Conservation (phyloP, 352 stramenopile genomes). For the Aphanomyces invadans region DNA sequence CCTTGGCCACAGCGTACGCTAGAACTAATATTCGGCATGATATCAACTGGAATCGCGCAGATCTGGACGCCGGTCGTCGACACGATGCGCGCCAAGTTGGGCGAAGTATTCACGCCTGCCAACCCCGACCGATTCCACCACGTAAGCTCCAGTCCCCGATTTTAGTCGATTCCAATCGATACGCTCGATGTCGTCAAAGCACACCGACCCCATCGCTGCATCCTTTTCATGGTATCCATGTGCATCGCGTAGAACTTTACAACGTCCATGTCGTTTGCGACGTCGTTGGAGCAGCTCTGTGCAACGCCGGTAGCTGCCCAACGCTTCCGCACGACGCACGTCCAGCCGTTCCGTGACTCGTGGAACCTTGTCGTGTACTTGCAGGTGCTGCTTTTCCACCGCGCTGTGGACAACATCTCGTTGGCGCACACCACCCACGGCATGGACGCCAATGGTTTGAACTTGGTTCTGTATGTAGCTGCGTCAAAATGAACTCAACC, state of each 20-base stretch:
- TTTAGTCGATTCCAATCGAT: background rate
- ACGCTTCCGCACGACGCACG: constrained; percentile 49
- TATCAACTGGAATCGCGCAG: background rate
- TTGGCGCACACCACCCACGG: too few relatives aligned
- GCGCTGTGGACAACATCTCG: too few relatives aligned
- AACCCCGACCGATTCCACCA: constrained; percentile 70
- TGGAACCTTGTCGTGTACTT: constrained; percentile 88
- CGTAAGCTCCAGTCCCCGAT: background rate
- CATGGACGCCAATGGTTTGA: background rate
- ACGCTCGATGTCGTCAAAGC: too few relatives aligned
- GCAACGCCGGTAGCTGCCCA: constrained; percentile 44
- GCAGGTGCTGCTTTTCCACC: too few relatives aligned
- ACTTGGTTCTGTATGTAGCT: constrained; percentile 21
- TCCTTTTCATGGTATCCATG: background rate
- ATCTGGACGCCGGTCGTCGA: constrained; percentile 76
- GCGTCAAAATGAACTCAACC: constrained; percentile 45
- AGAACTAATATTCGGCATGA: background rate
- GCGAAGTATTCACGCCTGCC: constrained; percentile 70
- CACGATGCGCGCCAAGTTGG: constrained; percentile 55
- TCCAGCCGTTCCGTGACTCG: constrained; percentile 76
- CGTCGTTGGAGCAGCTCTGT: constrained; percentile 51
- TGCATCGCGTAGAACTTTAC: constrained; percentile 45
- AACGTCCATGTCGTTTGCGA: constrained; percentile 64
- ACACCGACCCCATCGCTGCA: too few relatives aligned
- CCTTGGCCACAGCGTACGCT: constrained; percentile 47